A percentile compares a stretch with the other conserved stretches of the same genome.
Evolutionary conservation across 768 basidiomycete genomes (phyloP).

Genomic region (Arthromyces matolae): DNA sequence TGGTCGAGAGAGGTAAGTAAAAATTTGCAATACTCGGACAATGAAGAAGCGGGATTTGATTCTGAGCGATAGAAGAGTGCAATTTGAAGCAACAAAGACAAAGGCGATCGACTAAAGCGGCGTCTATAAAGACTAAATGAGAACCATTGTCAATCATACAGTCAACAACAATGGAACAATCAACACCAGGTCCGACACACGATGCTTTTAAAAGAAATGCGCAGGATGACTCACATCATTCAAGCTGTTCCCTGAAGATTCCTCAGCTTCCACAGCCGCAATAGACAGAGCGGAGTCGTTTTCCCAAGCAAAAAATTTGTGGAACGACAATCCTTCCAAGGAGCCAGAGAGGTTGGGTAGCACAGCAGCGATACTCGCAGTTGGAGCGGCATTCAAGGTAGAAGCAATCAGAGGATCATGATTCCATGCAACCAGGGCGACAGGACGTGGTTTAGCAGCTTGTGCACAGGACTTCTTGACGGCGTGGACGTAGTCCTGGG

Average conservation of each 20-base stretch:
- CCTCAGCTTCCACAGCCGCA: background rate
- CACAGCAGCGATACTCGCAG: constrained; percentile 21
- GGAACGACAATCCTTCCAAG: too few relatives aligned
- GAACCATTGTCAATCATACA: background rate
- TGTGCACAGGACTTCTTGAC: background rate
- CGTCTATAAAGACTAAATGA: background rate
- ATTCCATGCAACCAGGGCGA: constrained; percentile 10
- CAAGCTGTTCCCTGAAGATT: background rate
- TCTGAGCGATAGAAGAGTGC: constrained; percentile 4
- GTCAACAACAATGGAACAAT: background rate
- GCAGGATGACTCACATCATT: background rate
- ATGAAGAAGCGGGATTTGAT: background rate
- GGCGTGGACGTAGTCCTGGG: background rate
- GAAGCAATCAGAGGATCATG: too few relatives aligned
- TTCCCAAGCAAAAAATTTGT: too few relatives aligned
- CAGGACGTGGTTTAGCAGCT: constrained; percentile 4
- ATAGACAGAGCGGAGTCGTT: background rate
- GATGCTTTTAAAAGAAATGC: background rate
- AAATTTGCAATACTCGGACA: constrained; percentile 17
- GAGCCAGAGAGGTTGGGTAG: too few relatives aligned
- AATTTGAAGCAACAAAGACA: background rate
- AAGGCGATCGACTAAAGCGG: background rate
- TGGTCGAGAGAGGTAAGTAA: constrained; percentile 14
- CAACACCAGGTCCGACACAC: background rate
- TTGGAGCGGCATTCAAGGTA: too few relatives aligned